Conservation (phyloP, 306 rosid genomes). For the Trichosanthes cucumerina region DNA sequence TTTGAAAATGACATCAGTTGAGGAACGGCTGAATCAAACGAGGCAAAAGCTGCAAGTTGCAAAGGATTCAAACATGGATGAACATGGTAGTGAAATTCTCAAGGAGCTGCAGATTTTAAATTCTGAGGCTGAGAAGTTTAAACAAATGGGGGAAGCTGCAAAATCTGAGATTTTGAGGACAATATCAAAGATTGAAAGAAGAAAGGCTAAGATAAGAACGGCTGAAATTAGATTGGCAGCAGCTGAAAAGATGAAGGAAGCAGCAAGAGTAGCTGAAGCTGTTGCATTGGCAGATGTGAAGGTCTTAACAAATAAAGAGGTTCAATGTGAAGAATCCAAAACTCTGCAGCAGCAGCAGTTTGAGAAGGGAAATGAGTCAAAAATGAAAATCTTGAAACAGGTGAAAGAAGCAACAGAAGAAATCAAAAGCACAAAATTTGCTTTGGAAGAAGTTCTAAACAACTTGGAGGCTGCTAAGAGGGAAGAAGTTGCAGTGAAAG, state of each 20-base stretch:
- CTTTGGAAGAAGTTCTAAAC: slow-evolving; percentile 66
- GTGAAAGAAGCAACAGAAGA: slow-evolving; percentile 77
- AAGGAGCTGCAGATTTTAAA: slow-evolving; percentile 57
- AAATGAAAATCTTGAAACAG: slow-evolving; percentile 44
- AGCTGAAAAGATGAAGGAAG: slow-evolving; percentile 80
- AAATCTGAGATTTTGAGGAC: slow-evolving; percentile 50
- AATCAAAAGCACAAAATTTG: slow-evolving; percentile 57
- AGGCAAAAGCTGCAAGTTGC: slow-evolving; percentile 46
- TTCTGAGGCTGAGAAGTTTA: slow-evolving; percentile 70
- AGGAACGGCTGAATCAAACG: slow-evolving; percentile 66
- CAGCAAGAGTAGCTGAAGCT: slow-evolving; percentile 79
- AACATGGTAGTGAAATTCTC: slow-evolving; percentile 34
- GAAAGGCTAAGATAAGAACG: slow-evolving; percentile 56
- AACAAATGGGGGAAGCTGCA: slow-evolving; percentile 66
- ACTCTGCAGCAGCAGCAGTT: slow-evolving; percentile 35
- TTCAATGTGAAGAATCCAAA: slow-evolving; percentile 21
- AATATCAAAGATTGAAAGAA: slow-evolving; percentile 70
- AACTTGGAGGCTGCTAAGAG: slow-evolving; percentile 74
- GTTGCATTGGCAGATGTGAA: slow-evolving; percentile 60
- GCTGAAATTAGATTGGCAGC: slow-evolving; percentile 74
- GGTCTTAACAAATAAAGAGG: slow-evolving; percentile 33
- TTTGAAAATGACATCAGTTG: slow-evolving; percentile 52
- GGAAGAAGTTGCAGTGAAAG: slow-evolving; percentile 69
- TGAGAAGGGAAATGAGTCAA: slow-evolving; percentile 55
- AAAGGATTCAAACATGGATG: slow-evolving; percentile 44